Evolutionary conservation across 306 rosid genomes (phyloP).

Genomic region (Clitoria ternatea): DNA sequence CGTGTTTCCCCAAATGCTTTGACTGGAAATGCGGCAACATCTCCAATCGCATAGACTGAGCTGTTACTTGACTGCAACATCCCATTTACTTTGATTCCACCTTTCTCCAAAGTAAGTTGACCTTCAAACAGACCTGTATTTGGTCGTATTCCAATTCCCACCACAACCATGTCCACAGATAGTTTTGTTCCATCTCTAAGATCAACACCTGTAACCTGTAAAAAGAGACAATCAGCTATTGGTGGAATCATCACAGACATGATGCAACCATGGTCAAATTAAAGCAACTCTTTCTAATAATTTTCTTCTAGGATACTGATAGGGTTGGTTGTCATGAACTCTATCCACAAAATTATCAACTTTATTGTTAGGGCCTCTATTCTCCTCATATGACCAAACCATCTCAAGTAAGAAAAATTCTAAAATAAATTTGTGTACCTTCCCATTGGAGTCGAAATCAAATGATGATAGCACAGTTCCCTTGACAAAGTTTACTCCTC

Average conservation of each 20-base stretch:
- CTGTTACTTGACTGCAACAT: slow-evolving; percentile 80
- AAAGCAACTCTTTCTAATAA: background rate
- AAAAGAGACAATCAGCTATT: slow-evolving; percentile 1
- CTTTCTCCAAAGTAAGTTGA: slow-evolving; percentile 92
- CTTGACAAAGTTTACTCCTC: slow-evolving; percentile 79
- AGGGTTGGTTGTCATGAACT: background rate
- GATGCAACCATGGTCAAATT: background rate
- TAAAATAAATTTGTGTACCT: slow-evolving; percentile 42
- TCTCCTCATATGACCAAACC: background rate
- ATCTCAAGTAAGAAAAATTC: background rate
- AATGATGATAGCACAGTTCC: slow-evolving; percentile 90
- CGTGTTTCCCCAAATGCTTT: slow-evolving; percentile 81
- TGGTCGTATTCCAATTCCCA: slow-evolving; percentile 98
- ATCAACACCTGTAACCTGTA: slow-evolving; percentile 79
- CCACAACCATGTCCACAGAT: slow-evolving; percentile 84
- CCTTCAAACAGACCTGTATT: slow-evolving; percentile 95
- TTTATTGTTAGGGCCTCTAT: background rate
- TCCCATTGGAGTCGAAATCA: slow-evolving; percentile 67
- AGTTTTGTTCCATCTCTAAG: slow-evolving; percentile 76
- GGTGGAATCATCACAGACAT: background rate
- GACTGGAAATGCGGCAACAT: slow-evolving; percentile 96
- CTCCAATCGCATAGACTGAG: slow-evolving; percentile 91
- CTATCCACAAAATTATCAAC: background rate
- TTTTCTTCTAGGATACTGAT: background rate
- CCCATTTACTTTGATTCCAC: slow-evolving; percentile 97